Conservation (phyloP, 2,329 filamentous ascomycete species). For the Cercospora nicotianae region DNA sequence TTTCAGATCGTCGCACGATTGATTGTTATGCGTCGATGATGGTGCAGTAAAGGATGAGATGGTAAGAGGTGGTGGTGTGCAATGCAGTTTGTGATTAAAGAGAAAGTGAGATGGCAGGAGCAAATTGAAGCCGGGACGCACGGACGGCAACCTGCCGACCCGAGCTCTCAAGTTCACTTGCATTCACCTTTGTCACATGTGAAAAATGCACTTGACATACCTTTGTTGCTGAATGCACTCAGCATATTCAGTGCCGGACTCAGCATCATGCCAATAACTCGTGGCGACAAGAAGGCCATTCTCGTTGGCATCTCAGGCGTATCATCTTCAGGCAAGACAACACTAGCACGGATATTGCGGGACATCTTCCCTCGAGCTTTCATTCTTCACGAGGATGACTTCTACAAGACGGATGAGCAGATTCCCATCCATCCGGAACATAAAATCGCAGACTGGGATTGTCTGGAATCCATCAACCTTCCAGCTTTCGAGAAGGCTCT, state of each 20-base stretch:
- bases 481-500: conserved; percentile 67
- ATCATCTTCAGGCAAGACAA: conserved; percentile 94
- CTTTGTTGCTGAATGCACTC: background rate
- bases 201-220: background rate
- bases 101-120: conserved; percentile 12
- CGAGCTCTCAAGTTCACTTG: conserved; percentile 9
- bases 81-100: conserved; percentile 5
- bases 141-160: background rate
- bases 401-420: conserved; percentile 79
- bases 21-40: background rate
- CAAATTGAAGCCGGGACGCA: conserved; percentile 8
- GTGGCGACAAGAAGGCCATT: conserved; percentile 45
- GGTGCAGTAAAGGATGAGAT: background rate
- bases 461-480: conserved; percentile 73
- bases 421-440: conserved; percentile 48
- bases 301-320: conserved; percentile 83
- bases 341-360: conserved; percentile 78
- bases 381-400: conserved; percentile 94
- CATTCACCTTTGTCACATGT: background rate
- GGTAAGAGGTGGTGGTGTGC: background rate
- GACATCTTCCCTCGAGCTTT: conserved; percentile 73
- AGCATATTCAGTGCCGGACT: no score
- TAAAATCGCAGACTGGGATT: conserved; percentile 87
- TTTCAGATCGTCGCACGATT: background rate
- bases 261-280: background rate